Evolutionary conservation across 768 basidiomycete genomes (phyloP).

Genomic region (Ramaria sp.): DNA sequence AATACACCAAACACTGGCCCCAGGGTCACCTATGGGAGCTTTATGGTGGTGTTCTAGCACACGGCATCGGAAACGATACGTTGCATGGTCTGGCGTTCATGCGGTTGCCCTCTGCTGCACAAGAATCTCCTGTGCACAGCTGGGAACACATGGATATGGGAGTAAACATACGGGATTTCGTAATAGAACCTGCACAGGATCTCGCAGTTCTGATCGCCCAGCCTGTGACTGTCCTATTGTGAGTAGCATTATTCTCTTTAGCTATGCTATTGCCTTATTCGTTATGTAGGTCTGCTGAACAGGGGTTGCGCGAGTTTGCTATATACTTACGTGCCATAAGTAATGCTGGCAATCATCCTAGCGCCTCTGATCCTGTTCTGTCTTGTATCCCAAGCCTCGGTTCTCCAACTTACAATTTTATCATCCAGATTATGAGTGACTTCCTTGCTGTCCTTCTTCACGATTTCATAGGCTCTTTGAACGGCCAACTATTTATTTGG

Average conservation of each 20-base stretch:
- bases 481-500: slow-evolving; percentile 47
- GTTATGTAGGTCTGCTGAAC: too few relatives aligned
- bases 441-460: slow-evolving; percentile 39
- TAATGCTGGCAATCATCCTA: slow-evolving; percentile 36
- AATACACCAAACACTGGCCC: too few relatives aligned
- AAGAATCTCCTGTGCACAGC: slow-evolving; percentile 33
- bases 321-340: slow-evolving; percentile 35
- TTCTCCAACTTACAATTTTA: slow-evolving; percentile 16
- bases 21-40: slow-evolving; percentile 42
- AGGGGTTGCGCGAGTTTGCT: slow-evolving; percentile 12
- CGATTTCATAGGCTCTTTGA: slow-evolving; percentile 20
- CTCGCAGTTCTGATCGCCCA: slow-evolving; percentile 44
- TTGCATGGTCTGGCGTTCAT: slow-evolving; percentile 29
- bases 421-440: slow-evolving; percentile 47
- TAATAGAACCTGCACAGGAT: slow-evolving; percentile 58
- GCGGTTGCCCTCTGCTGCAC: slow-evolving; percentile 34
- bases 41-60: slow-evolving; percentile 43
- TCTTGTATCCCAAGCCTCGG: slow-evolving; percentile 19
- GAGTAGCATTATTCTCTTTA: too few relatives aligned
- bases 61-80: slow-evolving; percentile 16
- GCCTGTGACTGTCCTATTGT: slow-evolving; percentile 10
- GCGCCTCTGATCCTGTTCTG: slow-evolving; percentile 26
- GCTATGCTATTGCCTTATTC: too few relatives aligned
- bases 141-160: slow-evolving; percentile 30
- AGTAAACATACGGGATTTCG: slow-evolving; percentile 41